A percentile compares a stretch with the other conserved stretches of the same genome.
These are phyloP conservation scores for Dryas alaskensis DNA, from an alignment of 306 rosid species.

Conservation along the genomic window DNA sequence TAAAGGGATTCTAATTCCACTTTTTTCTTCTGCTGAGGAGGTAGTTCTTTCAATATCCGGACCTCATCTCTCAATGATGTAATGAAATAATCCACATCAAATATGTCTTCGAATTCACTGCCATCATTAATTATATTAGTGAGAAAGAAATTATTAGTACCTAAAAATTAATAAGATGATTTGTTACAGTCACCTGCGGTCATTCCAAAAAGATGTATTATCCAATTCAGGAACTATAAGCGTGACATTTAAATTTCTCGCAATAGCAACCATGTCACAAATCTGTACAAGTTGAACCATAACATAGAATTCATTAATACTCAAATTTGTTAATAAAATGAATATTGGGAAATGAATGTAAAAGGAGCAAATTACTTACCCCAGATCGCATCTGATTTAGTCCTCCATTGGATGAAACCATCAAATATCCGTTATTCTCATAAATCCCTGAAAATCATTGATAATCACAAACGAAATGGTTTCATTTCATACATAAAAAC, in stretches of 20 bases:
- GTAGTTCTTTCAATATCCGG: conserved; percentile 64
- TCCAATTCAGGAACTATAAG: conserved; percentile 70
- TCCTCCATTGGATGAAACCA: conserved; percentile 78
- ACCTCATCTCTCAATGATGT: conserved; percentile 71
- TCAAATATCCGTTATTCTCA: conserved; percentile 60
- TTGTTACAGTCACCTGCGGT: conserved; percentile 39
- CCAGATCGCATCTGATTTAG: conserved; percentile 77
- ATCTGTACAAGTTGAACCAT: conserved; percentile 33
- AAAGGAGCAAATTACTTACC: conserved; percentile 31
- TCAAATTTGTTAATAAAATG: not conserved
- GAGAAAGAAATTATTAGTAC: not conserved
- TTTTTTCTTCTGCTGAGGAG: conserved; percentile 62
- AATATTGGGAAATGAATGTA: too few relatives aligned
- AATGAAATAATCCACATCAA: conserved; percentile 76
- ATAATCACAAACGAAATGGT: not conserved
- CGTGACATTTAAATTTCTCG: conserved; percentile 58
- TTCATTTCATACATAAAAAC: not conserved
- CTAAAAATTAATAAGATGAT: too few relatives aligned
- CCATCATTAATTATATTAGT: conserved; percentile 5
- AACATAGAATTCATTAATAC: not conserved
- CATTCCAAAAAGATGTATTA: conserved; percentile 71
- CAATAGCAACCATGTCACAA: conserved; percentile 74
- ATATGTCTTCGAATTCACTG: conserved; percentile 83
- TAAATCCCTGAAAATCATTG: conserved; percentile 40
- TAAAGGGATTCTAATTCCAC: conserved; percentile 43